Conservation (phyloP, 768 basidiomycete species). For the Boletus barrowsii region DNA sequence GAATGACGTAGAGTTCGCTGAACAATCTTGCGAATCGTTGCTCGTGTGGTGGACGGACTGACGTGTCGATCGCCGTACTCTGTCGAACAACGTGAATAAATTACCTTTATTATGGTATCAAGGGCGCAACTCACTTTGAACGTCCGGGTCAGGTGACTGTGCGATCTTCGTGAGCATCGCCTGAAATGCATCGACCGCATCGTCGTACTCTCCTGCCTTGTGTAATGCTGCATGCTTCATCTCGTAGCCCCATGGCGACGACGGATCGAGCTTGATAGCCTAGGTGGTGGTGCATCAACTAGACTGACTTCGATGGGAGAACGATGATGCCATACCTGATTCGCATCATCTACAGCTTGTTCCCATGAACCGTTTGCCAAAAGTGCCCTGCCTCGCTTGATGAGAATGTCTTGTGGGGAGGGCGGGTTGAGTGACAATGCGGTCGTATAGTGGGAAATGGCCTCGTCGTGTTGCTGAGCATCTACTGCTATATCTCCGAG, state of each 20-base stretch:
- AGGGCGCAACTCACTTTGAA: not conserved
- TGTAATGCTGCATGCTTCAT: not conserved
- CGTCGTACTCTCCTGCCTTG: not conserved
- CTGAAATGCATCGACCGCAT: not conserved
- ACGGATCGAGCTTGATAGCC: not conserved
- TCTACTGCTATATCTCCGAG: not conserved
- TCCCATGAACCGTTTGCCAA: too few relatives aligned
- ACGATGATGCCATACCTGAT: not conserved
- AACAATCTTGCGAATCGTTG: not conserved
- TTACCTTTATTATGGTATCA: too few relatives aligned
- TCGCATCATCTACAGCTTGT: not conserved
- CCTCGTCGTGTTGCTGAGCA: not conserved
- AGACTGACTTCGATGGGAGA: too few relatives aligned
- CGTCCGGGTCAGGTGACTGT: not conserved
- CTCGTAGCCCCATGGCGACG: not conserved
- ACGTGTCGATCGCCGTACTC: not conserved
- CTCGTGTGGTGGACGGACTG: not conserved
- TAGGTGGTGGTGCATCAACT: not conserved
- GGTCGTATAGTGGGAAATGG: not conserved
- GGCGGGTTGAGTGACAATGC: not conserved
- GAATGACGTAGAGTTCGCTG: not conserved
- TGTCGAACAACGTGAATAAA: not conserved
- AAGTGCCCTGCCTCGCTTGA: not conserved
- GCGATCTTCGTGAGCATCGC: not conserved
- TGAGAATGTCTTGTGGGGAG: not conserved